Base-by-base conservation (phyloP, 306 rosid genomes). In the Citrullus colocynthis region DNA sequence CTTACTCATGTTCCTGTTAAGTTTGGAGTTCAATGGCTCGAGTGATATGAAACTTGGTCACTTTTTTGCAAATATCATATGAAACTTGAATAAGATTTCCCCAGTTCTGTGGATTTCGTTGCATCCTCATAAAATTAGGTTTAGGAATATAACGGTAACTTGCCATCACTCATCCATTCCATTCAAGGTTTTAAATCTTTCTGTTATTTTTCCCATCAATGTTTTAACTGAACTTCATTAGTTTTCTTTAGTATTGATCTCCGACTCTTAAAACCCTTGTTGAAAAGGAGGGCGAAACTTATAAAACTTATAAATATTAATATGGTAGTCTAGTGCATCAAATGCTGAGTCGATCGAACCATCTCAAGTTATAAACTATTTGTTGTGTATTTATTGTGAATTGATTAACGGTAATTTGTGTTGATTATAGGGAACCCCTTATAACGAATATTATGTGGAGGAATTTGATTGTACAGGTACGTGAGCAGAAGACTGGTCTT, bases 401-500 rank as follows among this genome's bases (percentile, higher is more conserved):
- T 34, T 15, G 39, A 6, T 14, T 34, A 36, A 32, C 21, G 30
- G n/a, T 62, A 75, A 62, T 55, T 79, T 36, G 70, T 79, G 28
- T 66, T 83, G 84, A 48, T 79, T 72, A 78, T 85, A 95, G 99
- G 91, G 97, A 90, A 81, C 93, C 99, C 82, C 99, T 95, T 83
- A 83, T 95, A 87, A 95, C 99, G 56, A 95, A 95, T 87, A 74
- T 92, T 78, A 95, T 95, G 99, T 95, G 97, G 99, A 89, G 99
- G 89, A 95, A 95, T 89, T 78, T 95, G 81, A 4, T 89, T 56
- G 71, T 95, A 48, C 98, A 95, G 97, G 99, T 95, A 87, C 30
- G 62, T 28, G 39, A 36, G 21, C 34, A 14, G 42, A n/a, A 34
- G 21, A n/a, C 34, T 0, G 30, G 61, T n/a, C 6, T 24, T 55